These are phyloP conservation scores for Sugiyamaella novakii DNA, from an alignment of 1,139 yeast genomes.

Conservation along the genomic window DNA sequence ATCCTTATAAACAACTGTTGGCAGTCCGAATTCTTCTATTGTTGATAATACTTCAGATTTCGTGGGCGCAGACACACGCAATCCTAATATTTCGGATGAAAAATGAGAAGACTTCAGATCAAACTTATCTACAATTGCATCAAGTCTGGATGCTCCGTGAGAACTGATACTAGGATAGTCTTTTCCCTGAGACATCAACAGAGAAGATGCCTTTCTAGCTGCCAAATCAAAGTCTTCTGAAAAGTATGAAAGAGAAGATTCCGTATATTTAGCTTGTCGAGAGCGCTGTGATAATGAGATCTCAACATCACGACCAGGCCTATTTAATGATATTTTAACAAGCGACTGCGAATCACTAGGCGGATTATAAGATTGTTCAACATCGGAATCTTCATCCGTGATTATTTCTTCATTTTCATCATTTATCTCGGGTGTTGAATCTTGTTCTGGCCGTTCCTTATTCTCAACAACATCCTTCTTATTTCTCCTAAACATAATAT, in stretches of 20 bases:
- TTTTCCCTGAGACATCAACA: slow-evolving; percentile 18
- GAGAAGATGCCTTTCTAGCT: slow-evolving; percentile 8
- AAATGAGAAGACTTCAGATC: slow-evolving; percentile 1
- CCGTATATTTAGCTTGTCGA: background rate
- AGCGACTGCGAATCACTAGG: background rate
- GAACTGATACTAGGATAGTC: slow-evolving; percentile 22
- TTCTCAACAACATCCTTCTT: background rate
- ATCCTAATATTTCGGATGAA: slow-evolving; percentile 8
- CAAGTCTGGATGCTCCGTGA: slow-evolving; percentile 22
- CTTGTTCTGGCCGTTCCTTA: background rate
- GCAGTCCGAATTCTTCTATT: slow-evolving; percentile 51
- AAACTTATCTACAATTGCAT: slow-evolving; percentile 18
- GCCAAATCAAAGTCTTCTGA: slow-evolving; percentile 20
- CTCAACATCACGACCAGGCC: background rate
- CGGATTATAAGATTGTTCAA: background rate
- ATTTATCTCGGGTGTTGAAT: background rate
- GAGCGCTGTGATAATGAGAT: slow-evolving; percentile 1
- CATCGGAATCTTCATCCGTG: slow-evolving; percentile 1
- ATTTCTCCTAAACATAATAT: slow-evolving; percentile 27
- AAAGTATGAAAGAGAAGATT: slow-evolving; percentile 18
- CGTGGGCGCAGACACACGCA: slow-evolving; percentile 30
- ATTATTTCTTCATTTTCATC: background rate
- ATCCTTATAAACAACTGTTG: slow-evolving; percentile 57
- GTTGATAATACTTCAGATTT: slow-evolving; percentile 41
- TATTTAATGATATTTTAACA: background rate